Conservation (phyloP, 305 asterid species). For the Fraxinus greggii region DNA sequence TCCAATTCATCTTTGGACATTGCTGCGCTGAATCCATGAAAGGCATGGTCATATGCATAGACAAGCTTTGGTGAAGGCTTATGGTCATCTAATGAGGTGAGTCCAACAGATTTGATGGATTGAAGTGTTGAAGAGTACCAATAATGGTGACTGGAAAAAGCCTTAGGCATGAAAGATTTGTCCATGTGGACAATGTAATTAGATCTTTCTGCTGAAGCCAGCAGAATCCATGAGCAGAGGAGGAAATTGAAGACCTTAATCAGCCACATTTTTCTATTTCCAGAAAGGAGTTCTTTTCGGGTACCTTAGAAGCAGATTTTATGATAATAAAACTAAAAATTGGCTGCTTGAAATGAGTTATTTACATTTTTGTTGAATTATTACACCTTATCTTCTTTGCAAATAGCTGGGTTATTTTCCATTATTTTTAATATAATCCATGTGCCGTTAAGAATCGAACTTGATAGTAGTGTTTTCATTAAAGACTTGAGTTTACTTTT, state of each 20-base stretch:
- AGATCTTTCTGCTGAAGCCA: constrained; percentile 29
- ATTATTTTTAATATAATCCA: neutral
- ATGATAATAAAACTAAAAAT: neutral
- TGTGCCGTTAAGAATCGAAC: constrained; percentile 10
- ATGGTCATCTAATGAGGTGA: neutral
- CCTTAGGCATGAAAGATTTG: constrained; percentile 33
- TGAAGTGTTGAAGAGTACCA: constrained; percentile 37
- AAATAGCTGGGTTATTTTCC: neutral
- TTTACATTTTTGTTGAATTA: neutral
- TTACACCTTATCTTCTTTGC: neutral
- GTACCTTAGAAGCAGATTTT: neutral
- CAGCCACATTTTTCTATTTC: constrained; percentile 16
- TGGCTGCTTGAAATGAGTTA: neutral
- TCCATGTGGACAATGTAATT: constrained; percentile 46
- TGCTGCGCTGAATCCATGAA: constrained; percentile 62
- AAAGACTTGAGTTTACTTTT: neutral
- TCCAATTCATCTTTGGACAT: constrained; percentile 44
- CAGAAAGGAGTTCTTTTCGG: neutral
- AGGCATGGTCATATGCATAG: constrained; percentile 48
- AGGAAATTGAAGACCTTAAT: constrained; percentile 14
- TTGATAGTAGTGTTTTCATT: constrained; percentile 1
- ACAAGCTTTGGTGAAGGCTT: constrained; percentile 32
- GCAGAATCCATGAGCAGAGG: constrained; percentile 28
- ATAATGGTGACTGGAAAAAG: constrained; percentile 15
- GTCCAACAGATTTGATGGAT: constrained; percentile 25